Evolutionary conservation across 208 protist genomes (phyloP).

Genomic region (Dictyostelium gargantuum): DNA sequence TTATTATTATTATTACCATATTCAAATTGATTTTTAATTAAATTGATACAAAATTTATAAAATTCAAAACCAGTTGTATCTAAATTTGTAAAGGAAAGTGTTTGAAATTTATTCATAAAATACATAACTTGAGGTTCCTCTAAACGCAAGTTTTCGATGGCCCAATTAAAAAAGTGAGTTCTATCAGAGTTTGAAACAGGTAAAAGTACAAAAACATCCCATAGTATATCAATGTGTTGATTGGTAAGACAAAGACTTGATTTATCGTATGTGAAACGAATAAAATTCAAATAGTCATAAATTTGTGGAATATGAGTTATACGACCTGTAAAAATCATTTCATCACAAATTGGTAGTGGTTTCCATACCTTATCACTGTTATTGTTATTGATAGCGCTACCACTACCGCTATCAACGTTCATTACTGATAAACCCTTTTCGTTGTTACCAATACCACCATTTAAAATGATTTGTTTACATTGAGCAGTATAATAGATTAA

Average conservation of each 20-base stretch:
- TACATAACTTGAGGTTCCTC: neutral
- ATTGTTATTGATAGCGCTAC: neutral
- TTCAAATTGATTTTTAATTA: neutral
- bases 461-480: neutral
- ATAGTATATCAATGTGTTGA: neutral
- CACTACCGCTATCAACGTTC: neutral
- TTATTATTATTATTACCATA: neutral
- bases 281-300: slow-evolving; percentile 3
- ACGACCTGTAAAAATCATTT: neutral
- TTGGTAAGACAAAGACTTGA: neutral
- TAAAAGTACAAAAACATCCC: slow-evolving; percentile 1
- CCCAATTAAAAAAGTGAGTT: slow-evolving; percentile 10
- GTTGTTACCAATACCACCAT: neutral
- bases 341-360: neutral
- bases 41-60: slow-evolving; percentile 36
- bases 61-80: neutral
- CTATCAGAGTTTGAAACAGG: neutral
- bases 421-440: neutral
- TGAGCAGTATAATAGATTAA: slow-evolving; percentile 1
- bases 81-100: slow-evolving; percentile 13
- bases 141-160: neutral
- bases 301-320: neutral
- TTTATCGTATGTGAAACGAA: neutral
- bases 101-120: slow-evolving; percentile 27
- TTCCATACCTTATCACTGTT: too few species aligned